Percentiles rank a stretch among this genome's conserved stretches.
These are phyloP conservation scores for Acer negundo DNA, from an alignment of 345 rosid species.

Conservation along the genomic window DNA sequence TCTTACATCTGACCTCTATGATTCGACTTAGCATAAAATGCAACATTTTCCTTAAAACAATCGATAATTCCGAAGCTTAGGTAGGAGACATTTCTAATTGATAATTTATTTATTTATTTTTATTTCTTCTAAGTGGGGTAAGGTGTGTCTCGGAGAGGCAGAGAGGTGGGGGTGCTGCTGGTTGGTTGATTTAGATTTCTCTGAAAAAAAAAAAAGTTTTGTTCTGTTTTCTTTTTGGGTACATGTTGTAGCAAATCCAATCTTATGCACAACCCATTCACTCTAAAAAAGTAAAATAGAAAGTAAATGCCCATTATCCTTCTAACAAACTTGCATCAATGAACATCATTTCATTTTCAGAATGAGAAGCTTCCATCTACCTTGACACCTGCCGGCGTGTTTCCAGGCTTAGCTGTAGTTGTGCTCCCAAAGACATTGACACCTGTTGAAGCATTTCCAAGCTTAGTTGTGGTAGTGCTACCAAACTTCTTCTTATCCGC, in stretches of 20 bases:
- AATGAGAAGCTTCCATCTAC: constrained; percentile 30
- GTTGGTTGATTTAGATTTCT: neutral
- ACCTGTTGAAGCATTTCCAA: constrained; percentile 45
- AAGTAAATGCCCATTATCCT: neutral
- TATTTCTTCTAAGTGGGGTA: neutral
- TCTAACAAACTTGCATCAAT: neutral
- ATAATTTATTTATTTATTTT: too few species aligned
- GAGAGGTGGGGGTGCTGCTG: neutral
- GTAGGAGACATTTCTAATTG: too few species aligned
- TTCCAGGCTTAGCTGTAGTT: constrained; percentile 44
- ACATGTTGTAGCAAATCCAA: neutral
- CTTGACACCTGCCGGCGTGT: constrained; percentile 54
- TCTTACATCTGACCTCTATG: too few species aligned
- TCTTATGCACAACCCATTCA: neutral
- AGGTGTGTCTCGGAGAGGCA: neutral
- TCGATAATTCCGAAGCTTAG: too few species aligned
- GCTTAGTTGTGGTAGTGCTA: constrained; percentile 41
- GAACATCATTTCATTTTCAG: neutral
- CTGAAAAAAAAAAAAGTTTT: too few species aligned
- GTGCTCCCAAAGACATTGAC: constrained; percentile 39
- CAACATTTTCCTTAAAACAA: too few species aligned
- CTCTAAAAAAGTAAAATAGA: neutral
- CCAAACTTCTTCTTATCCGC: constrained; percentile 53
- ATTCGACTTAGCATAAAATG: too few species aligned
- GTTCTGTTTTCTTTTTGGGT: neutral